These are phyloP conservation scores for Euphorbia lathyris DNA, from an alignment of 345 rosid genomes.

Conservation along the genomic window DNA sequence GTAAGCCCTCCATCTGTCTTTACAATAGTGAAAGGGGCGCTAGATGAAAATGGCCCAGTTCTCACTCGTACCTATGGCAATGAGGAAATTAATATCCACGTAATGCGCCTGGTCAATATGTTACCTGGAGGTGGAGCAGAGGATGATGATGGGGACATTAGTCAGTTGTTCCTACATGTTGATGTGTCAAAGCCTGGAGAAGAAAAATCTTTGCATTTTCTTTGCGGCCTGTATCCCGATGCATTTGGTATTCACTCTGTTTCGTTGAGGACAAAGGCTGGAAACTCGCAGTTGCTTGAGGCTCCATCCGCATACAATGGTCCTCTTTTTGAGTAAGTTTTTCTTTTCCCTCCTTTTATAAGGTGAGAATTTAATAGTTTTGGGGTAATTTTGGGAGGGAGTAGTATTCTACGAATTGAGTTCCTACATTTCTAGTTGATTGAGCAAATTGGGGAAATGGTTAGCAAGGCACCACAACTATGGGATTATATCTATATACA, in stretches of 20 bases:
- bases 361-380: background rate
- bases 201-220: conserved; percentile 61
- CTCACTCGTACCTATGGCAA: conserved; percentile 53
- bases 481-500: background rate
- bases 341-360: background rate
- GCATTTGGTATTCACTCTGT: conserved; percentile 89
- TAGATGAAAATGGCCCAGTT: conserved; percentile 69
- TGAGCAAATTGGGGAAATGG: background rate
- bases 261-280: conserved; percentile 67
- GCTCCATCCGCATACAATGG: conserved; percentile 58
- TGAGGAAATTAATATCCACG: conserved; percentile 68
- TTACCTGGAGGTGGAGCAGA: conserved; percentile 43
- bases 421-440: background rate
- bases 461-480: background rate
- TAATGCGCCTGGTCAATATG: conserved; percentile 55
- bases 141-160: conserved; percentile 57
- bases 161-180: conserved; percentile 82
- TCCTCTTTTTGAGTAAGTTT: conserved; percentile 70
- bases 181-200: conserved; percentile 75
- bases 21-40: conserved; percentile 63
- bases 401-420: background rate
- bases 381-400: too few relatives aligned
- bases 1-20: conserved; percentile 74
- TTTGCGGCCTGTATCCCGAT: conserved; percentile 90
- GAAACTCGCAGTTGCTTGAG: conserved; percentile 31